Base-by-base conservation (phyloP, 257 asterid genomes). In the Paraleonurus japonicus region DNA sequence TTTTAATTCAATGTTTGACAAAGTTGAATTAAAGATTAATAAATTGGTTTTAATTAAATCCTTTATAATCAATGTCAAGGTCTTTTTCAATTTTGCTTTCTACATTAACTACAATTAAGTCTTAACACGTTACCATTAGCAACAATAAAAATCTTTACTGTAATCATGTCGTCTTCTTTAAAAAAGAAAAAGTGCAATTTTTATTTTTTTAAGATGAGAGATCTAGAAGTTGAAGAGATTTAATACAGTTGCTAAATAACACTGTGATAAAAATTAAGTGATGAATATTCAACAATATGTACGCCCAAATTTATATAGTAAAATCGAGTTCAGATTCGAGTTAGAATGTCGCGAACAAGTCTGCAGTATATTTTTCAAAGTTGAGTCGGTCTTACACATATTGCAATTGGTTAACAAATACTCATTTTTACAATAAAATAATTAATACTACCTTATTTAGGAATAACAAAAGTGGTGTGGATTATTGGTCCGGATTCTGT, bases 101-200 rank as follows among this genome's bases (percentile, higher is more conserved):
- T 58, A 13, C 28, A 76, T 76, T 72, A 76, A 72, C 48, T 10
- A 20, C 79, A 71, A 74, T 66, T 39, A 43, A 50, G 67, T 69
- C 61, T 65, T 59, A 64, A 73, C 84, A 80, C 84, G 81, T 80
- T 69, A 67, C 74, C 70, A 57, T 61, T 59, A 71, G 20, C 63
- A 68, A 66, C 37, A 63, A 22, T 19, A 71, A 5, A 71, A 24
- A 43, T 71, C 70, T 48, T 53, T 19, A 55, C n/a, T 41, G 55
- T 70, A 74, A 79, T 80, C 16, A 73, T 73, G 71, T 2, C 8
- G n/a, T 32, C 33, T 61, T 24, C 32, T 53, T 53, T 19, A 53
- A n/a, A 47, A 47, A 47, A 20, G 58, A 2, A 53, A 53, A 53
- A 53, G 60, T 53, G 5, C 28, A 19, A 53, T 22, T 22, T 53